A percentile compares a stretch with the other conserved stretches of the same genome.
Conservation (phyloP, 2,329 filamentous ascomycete genomes). For the Pestalotiopsis sp. region DNA sequence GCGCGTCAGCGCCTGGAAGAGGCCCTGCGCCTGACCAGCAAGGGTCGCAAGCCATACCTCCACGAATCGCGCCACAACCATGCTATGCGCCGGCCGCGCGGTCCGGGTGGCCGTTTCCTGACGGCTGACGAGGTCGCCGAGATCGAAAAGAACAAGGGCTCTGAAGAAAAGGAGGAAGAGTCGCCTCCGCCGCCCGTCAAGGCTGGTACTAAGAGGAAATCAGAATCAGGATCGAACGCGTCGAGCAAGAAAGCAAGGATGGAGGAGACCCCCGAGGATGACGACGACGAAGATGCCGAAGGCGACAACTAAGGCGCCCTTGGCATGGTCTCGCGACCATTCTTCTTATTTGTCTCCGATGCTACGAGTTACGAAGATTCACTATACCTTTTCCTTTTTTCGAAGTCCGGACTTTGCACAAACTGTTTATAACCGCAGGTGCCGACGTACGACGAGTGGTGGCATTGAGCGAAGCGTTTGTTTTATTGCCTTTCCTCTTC, state of each 20-base stretch:
- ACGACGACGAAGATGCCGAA: conserved; percentile 47
- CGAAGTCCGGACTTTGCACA: conserved; percentile 15
- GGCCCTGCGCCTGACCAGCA: conserved; percentile 86
- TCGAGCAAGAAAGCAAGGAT: conserved; percentile 58
- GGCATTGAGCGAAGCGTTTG: conserved; percentile 32
- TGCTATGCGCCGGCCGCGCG: conserved; percentile 92
- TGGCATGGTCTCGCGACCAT: conserved; percentile 3
- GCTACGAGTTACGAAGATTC: conserved; percentile 38
- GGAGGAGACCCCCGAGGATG: conserved; percentile 44
- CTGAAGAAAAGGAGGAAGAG: conserved; percentile 40
- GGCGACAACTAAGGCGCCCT: conserved; percentile 41
- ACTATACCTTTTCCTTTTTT: conserved; percentile 22
- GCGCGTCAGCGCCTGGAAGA: conserved; percentile 94
- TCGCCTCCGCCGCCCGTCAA: conserved; percentile 27
- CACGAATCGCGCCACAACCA: conserved; percentile 98
- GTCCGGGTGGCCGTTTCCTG: conserved; percentile 91
- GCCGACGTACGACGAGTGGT: conserved; percentile 22
- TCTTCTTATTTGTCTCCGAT: conserved; percentile 30
- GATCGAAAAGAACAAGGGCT: conserved; percentile 71
- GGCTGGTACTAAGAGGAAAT: conserved; percentile 63
- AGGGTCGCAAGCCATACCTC: conserved; percentile 94
- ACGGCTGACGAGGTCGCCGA: conserved; percentile 94
- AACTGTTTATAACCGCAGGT: conserved; percentile 22
- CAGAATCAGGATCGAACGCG: conserved; percentile 49
- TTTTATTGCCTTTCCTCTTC: conserved; percentile 20